Base-by-base conservation (phyloP, 768 basidiomycete genomes). In the Exidia glandulosa region DNA sequence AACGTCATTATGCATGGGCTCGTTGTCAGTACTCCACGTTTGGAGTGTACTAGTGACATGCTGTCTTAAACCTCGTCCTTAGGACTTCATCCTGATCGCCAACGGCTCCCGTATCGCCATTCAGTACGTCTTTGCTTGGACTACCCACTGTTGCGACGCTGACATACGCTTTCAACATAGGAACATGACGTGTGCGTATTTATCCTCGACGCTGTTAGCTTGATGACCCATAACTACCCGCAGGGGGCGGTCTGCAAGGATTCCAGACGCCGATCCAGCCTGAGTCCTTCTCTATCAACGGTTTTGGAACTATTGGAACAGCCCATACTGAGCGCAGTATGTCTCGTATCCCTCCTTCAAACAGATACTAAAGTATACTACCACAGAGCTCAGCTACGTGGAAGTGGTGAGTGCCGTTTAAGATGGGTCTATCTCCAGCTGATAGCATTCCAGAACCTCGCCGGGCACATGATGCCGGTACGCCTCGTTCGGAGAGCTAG, bases 1-100 rank as follows among this genome's bases (percentile, higher is more conserved):
- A 79, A 76, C 2, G 84, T 89, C 14, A 84, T 90, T 58, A 76
- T 82, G 3, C 87, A 90, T 57, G 88, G 88, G 0, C 73, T 88
- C 56, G 85, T 81, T 0, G 52, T 55, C 10, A 19, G 12, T 32
- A 25, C 13, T 14, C 27, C 31, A 23, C 9, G 10, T 52, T n/a
- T 16, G 29, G 37, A 19, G 9, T 31, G 33, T 32, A 10, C 32
- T 37, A 5, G 25, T 25, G 50, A 32, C 19, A 25, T 19, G 9
- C 27, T 34, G 29, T 13, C 25, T 31, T 41, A 12, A 5, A 27
- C 34, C 34, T 6, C 19, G n/a, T 6, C 52, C 34, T n/a, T 32
- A 61, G 61, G 88, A 90, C 69, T 90, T 81, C 65, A 77, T 86
- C 60, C 73, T 87, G 33, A 87, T 90, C 56, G 81, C 87, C 10